These are phyloP conservation scores for Scenedesmus sp. DNA, from an alignment of 163 green algal genomes.

Conservation along the genomic window DNA sequence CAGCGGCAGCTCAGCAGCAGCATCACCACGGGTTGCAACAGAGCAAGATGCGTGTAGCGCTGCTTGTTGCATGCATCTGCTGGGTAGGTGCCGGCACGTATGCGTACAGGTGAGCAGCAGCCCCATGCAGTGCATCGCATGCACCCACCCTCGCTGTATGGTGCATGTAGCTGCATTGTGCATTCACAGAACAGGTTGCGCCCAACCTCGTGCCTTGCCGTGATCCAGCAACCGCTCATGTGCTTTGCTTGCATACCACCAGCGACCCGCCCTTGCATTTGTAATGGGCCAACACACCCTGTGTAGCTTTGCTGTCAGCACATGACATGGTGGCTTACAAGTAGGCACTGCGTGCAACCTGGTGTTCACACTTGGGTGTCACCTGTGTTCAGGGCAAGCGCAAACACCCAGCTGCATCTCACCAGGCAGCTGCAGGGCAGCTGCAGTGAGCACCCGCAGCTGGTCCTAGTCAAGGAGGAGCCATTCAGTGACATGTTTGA, in stretches of 20 bases:
- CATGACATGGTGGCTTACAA: background rate
- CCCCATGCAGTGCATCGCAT: no score
- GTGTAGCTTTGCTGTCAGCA: background rate
- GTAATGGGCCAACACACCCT: background rate
- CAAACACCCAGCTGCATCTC: background rate
- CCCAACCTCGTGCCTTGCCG: background rate
- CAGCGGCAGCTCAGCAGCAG: background rate
- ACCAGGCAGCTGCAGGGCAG: background rate
- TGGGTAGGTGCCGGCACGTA: background rate
- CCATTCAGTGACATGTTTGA: slow-evolving; percentile 3
- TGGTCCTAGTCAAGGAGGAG: background rate
- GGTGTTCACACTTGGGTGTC: background rate
- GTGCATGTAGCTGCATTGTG: background rate
- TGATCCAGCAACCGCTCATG: background rate
- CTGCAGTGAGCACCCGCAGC: background rate
- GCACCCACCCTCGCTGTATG: background rate
- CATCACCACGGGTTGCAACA: background rate
- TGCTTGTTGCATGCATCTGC: background rate
- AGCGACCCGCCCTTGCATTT: background rate
- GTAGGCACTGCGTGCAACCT: background rate
- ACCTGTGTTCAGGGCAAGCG: background rate
- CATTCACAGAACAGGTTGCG: background rate
- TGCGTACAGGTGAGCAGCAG: background rate
- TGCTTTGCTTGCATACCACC: background rate
- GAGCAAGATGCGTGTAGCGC: background rate